Evolutionary conservation across 371 early-diverging fungal species (phyloP).

Genomic region (Spiromyces aspiralis): DNA sequence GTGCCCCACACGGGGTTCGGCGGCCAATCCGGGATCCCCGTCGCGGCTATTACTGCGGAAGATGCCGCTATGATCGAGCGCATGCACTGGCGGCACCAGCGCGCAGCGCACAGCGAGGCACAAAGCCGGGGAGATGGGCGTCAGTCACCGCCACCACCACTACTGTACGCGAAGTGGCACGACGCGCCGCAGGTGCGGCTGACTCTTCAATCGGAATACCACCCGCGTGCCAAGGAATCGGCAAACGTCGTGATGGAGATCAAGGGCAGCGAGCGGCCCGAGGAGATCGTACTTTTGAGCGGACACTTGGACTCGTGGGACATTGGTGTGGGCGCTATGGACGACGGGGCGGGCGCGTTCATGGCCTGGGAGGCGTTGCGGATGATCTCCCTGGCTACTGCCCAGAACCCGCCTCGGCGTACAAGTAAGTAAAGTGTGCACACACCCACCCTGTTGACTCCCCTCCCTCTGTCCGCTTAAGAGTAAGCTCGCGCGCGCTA

Average conservation of each 20-base stretch:
- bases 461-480: too few species aligned
- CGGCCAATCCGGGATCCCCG: constrained; percentile 29
- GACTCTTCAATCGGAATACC: constrained; percentile 25
- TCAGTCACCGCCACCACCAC: constrained; percentile 4
- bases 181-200: constrained; percentile 27
- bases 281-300: constrained; percentile 35
- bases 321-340: constrained; percentile 35
- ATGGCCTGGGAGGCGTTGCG: constrained; percentile 35
- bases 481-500: too few species aligned
- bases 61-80: constrained; percentile 34
- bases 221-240: constrained; percentile 17
- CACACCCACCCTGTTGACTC: too few species aligned
- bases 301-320: constrained; percentile 48
- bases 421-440: too few species aligned
- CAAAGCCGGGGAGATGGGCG: too few species aligned
- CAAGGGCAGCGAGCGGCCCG: constrained; percentile 29
- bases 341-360: constrained; percentile 38
- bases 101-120: constrained; percentile 6
- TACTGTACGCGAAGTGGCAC: constrained; percentile 6
- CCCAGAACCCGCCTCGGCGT: too few species aligned
- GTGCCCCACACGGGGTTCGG: constrained; percentile 33
- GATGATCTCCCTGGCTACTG: constrained; percentile 24
- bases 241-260: constrained; percentile 35
- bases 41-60: constrained; percentile 33
- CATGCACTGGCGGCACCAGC: constrained; percentile 19